Base-by-base conservation (phyloP, 1,284 basidiomycete species). In the Ustilago loliicola region DNA sequence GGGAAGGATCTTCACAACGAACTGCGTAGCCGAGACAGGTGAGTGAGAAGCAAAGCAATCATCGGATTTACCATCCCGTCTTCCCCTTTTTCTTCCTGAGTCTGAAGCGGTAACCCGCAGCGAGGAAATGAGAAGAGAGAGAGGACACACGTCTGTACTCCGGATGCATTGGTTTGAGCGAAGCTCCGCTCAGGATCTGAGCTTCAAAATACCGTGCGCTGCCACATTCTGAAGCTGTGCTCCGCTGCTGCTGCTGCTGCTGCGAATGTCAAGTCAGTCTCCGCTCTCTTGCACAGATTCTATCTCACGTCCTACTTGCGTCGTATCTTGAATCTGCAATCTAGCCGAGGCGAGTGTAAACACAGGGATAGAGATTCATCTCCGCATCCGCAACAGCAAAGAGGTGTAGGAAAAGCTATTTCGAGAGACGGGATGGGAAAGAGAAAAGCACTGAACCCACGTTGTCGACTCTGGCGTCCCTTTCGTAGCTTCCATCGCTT, bases 21-120 rank as follows among this genome's bases (percentile, higher is more conserved):
- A 38, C 36, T 38, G 45, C 23, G 23, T 47, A 47, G 40, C 48
- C 48, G 27, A 50, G 29, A 51, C 50, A 51, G 19, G 45, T 47
- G 45, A 47, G 45, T 21, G 50, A 51, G n/a, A 32, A 51, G 50
- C 50, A 25, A 25, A 25, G 50, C 50, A 51, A 51, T 51, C 50
- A 51, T 51, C 50, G 50, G 50, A 51, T 51, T 25, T 51, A 47
- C 45, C 3, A 23, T 23, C 11, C 5, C 19, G 5, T 47, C 17
- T n/a, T 47, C 17, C 45, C 5, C 3, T 6, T 13, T 47, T n/a
- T 47, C 21, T 10, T 47, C 45, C 36, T 38, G 36, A 38, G 36
- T 38, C 36, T 38, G 36, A 38, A 38, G 17, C 5, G 45, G 40
- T 9, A 42, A 42, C 40, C 36, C 36, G 15, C 8, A 38, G 36